A percentile compares a stretch with the other conserved stretches of the same genome.
These are phyloP conservation scores for Trypanosoma brucei DNA, from an alignment of 208 protist species.

Conservation along the genomic window DNA sequence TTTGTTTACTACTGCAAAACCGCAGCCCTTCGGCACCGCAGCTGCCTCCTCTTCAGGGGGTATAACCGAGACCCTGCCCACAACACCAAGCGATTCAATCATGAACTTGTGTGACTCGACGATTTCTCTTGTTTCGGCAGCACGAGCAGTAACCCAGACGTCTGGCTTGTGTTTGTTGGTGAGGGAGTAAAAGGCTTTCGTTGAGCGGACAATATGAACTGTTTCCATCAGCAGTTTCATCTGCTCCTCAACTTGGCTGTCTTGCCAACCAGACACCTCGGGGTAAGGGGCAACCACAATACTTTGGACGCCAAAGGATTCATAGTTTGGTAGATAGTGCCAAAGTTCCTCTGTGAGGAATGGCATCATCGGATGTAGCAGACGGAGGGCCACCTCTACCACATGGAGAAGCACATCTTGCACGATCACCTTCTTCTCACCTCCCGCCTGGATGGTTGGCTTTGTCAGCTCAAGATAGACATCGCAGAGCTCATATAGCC, in stretches of 20 bases:
- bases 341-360: constrained; percentile 99
- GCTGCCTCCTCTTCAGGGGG: constrained; percentile 33
- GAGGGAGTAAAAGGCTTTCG: constrained; percentile 85
- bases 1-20: constrained; percentile 80
- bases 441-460: constrained; percentile 80
- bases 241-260: constrained; percentile 55
- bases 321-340: constrained; percentile 91
- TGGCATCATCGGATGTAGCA: constrained; percentile 99
- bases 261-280: constrained; percentile 50
- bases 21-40: constrained; percentile 78
- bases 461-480: constrained; percentile 96
- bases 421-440: constrained; percentile 67
- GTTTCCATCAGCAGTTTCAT: constrained; percentile 87
- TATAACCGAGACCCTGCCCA: constrained; percentile 69
- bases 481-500: constrained; percentile 98
- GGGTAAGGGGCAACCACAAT: constrained; percentile 92
- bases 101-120: constrained; percentile 52
- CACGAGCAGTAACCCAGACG: constrained; percentile 69
- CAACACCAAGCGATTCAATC: constrained; percentile 73
- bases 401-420: constrained; percentile 91
- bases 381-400: constrained; percentile 90
- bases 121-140: constrained; percentile 35
- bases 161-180: constrained; percentile 88
- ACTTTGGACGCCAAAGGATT: constrained; percentile 58
- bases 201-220: constrained; percentile 82